Conservation (phyloP, 441 rosid species). For the Raphanus hybrid region DNA sequence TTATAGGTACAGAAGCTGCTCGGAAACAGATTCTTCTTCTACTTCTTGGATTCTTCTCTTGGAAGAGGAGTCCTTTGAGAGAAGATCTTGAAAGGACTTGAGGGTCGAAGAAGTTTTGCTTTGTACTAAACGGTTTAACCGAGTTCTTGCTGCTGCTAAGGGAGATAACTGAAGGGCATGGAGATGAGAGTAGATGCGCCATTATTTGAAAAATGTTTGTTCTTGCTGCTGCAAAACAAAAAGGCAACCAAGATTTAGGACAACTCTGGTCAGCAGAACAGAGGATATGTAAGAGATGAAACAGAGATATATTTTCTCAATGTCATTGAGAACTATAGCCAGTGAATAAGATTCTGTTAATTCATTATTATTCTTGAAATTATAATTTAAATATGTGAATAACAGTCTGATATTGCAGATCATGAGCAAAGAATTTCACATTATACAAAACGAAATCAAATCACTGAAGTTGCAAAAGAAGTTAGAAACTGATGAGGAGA, state of each 20-base stretch:
- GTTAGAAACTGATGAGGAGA: too few species aligned
- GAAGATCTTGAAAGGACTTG: conserved; percentile 44
- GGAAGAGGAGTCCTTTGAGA: conserved; percentile 46
- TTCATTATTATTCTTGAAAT: neutral
- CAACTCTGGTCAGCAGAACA: neutral
- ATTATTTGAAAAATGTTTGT: conserved; percentile 37
- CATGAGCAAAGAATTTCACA: too few species aligned
- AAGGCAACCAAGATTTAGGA: conserved; percentile 7
- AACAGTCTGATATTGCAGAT: too few species aligned
- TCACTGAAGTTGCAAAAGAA: too few species aligned
- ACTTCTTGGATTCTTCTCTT: conserved; percentile 37
- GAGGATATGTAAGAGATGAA: neutral
- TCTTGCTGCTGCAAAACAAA: conserved; percentile 40
- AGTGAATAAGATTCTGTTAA: neutral
- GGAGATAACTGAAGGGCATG: conserved; percentile 57
- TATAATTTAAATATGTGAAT: too few species aligned
- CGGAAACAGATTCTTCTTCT: conserved; percentile 41
- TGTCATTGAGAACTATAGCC: neutral
- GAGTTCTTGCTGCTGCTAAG: conserved; percentile 39
- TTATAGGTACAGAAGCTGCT: conserved; percentile 55
- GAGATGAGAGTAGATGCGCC: conserved; percentile 70
- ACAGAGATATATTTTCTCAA: neutral
- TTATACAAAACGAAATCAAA: too few species aligned
- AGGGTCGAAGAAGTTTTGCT: conserved; percentile 41
- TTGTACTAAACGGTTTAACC: conserved; percentile 38